Evolutionary conservation across 2,329 filamentous ascomycete species (phyloP).

Genomic region (Diaporthe sp.): DNA sequence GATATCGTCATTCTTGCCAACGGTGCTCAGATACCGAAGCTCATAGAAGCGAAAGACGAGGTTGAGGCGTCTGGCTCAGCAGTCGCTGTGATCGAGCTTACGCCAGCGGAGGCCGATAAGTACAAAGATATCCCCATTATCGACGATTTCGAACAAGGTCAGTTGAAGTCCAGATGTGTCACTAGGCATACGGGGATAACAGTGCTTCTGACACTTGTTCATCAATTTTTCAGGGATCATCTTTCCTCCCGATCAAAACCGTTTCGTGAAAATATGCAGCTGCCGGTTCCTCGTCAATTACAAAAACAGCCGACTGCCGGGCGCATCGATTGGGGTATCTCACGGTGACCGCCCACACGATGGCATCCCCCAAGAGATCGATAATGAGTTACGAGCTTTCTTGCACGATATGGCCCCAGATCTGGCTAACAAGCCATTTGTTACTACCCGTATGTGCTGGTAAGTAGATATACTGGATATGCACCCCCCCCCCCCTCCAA

Average conservation of each 20-base stretch:
- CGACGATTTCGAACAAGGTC: constrained; percentile 16
- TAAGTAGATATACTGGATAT: constrained; percentile 51
- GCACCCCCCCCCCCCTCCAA: too few species aligned
- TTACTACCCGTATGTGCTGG: constrained; percentile 65
- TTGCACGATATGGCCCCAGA: constrained; percentile 63
- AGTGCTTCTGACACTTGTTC: background rate
- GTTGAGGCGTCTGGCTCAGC: constrained; percentile 59
- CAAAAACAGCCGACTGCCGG: background rate
- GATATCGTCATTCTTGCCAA: constrained; percentile 74
- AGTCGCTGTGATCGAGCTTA: background rate
- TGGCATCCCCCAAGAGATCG: constrained; percentile 55
- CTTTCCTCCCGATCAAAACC: background rate
- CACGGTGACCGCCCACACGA: constrained; percentile 8
- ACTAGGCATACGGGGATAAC: accelerated
- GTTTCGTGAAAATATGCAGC: background rate
- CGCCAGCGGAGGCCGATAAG: constrained; percentile 3
- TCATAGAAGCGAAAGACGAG: constrained; percentile 73
- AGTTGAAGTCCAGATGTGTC: background rate
- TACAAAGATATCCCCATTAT: background rate
- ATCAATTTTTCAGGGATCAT: background rate
- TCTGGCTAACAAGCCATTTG: constrained; percentile 62
- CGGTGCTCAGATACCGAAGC: constrained; percentile 73
- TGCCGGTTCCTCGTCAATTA: background rate
- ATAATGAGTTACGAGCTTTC: constrained; percentile 64
- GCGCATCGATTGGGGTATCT: background rate